Evolutionary conservation across 352 stramenopile genomes (phyloP), one percentile per base, ranked within the genome.

Genomic region (Chrysophaeum taylorii): DNA sequence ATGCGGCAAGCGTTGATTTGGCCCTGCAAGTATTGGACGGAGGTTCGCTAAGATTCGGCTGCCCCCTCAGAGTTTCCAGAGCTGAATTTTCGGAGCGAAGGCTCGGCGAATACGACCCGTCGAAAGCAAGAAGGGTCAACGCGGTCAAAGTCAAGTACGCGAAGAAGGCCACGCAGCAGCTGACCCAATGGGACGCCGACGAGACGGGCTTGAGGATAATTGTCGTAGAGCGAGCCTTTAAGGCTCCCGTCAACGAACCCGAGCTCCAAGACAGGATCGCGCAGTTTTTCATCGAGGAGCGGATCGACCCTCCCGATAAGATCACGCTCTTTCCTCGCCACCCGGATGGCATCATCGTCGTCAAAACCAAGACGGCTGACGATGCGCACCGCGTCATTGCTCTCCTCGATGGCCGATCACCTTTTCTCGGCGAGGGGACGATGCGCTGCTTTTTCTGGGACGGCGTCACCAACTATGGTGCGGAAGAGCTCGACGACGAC

Each of bases 171-270:
- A 76, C 82, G 43, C 70, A 82, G 23, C 84, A 87, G 70, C 78
- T 89, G 29, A 81, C 79, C 35, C 62, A 77, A 54, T 71, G 85
- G 39, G 80, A 82, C 0, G 71, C 81, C 23, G 27, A 84, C 73
- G 81, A 94, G 82, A 89, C 89, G 25, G 93, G 90, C 9, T 77
- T 98, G 29, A 85, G 90, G 4, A 98, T 98, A 76, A 88, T 98
- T 38, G 91, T 98, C 36, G 83, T 98, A 36, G 95, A 96, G 81
- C 87, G 96, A 82, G 90, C 97, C 85, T 96, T 98, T 77, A 85
- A 85, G 31, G 87, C 88, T 0, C 80, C 60, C 12, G 43, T 53
- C 23, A n/a, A n/a, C 23, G 42, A 50, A 18, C 16, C 84, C 18
- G 89, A 95, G 71, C 89, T 96, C 50, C 74, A 87, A 78, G 72